Evolutionary conservation across 768 basidiomycete genomes (phyloP).

Genomic region (Russula olivacea): DNA sequence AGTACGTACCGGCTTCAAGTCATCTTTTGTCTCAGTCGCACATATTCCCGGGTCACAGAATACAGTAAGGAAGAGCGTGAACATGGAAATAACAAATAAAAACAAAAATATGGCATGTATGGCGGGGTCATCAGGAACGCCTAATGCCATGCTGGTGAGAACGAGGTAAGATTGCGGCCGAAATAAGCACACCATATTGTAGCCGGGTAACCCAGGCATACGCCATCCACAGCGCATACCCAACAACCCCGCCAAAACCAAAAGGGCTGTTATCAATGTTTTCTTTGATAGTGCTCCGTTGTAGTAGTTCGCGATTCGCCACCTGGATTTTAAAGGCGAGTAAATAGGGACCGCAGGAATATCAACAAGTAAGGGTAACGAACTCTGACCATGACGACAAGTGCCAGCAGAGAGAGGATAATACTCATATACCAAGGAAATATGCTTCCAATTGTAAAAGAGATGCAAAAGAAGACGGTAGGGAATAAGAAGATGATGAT

Average conservation of each 20-base stretch:
- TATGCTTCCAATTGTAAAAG: not conserved
- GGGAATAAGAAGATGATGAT: constrained; percentile 1
- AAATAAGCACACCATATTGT: too few species aligned
- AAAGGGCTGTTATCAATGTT: not conserved
- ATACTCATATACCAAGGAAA: constrained; percentile 12
- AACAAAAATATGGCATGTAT: too few species aligned
- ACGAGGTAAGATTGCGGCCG: too few species aligned
- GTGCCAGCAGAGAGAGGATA: not conserved
- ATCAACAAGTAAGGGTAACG: not conserved
- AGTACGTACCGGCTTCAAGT: not conserved
- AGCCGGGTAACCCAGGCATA: too few species aligned
- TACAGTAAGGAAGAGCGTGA: too few species aligned
- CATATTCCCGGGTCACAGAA: constrained; percentile 4
- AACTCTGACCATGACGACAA: not conserved
- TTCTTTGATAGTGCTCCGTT: not conserved
- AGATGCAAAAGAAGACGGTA: not conserved
- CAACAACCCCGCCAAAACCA: not conserved
- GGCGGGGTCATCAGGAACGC: too few species aligned
- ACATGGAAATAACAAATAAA: too few species aligned
- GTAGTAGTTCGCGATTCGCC: not conserved
- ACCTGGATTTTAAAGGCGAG: not conserved
- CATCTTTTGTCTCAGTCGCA: not conserved
- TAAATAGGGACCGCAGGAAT: not conserved
- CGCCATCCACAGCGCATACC: too few species aligned
- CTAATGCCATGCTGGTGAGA: too few species aligned